Base-by-base conservation (phyloP, 345 rosid genomes). In the Gossypium raimondii region DNA sequence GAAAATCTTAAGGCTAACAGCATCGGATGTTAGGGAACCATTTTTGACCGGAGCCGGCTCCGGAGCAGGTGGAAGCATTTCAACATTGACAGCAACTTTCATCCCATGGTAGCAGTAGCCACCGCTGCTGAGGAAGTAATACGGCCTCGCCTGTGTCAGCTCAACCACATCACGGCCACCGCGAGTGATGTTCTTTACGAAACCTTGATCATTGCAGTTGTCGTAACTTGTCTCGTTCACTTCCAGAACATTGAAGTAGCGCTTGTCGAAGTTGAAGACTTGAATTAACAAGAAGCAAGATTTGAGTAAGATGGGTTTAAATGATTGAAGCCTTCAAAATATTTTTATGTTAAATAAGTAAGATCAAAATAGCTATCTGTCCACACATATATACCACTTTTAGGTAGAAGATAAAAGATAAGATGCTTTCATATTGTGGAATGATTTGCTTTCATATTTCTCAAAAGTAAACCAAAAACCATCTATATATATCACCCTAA, bases 91-190 rank as follows among this genome's bases (percentile, higher is more conserved):
- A 20, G 70, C 84, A 20, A 86, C 69, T 77, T 88, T 89, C 89
- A 89, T 85, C 9, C 90, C 94, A n/a, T 70, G 58, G 84, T 80
- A 88, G 75, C 94, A 86, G 57, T 81, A 89, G n/a, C 90, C 89
- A 27, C 84, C 78, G 13, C 94, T 59, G 82, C 87, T 73, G 27
- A 89, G 72, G 81, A 86, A 87, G 81, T 82, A 85, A 67, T 89
- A 89, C 3, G 81, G 78, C 70, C 76, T 85, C 18, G 88, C 81
- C 70, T 88, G 84, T 11, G 65, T 79, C 44, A 88, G 81, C 60
- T 88, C 57, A 79, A 72, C 61, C 75, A 88, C 92, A 73, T 89
- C 94, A 0, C 94, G 79, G 3, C 92, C 94, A 1, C 94, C 90
- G 0, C 67, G 71, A 1, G 92, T 89, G 4, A 85, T 72, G 80